phyloP scores from a whole-genome alignment of 768 basidiomycete genomes.

The Tricholomella constricta region DNA sequence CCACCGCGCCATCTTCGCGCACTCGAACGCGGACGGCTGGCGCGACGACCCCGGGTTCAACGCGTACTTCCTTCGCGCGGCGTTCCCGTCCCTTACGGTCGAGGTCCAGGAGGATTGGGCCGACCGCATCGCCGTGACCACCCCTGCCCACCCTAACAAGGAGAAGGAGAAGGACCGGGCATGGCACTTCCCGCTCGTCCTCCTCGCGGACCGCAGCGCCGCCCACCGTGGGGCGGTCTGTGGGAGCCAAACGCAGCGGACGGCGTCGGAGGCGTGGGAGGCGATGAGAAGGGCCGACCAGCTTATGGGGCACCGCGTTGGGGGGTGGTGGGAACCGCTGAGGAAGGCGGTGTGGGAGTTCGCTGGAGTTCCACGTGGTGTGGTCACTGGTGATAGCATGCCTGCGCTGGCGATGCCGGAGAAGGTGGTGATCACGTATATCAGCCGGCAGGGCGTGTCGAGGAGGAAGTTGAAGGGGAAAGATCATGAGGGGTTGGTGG shows the following conservation, averaged over 20 bases:
- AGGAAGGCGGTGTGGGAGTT: slow-evolving; percentile 66
- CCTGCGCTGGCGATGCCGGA: no score
- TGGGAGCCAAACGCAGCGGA: slow-evolving; percentile 67
- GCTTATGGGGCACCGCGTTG: slow-evolving; percentile 42
- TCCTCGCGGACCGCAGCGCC: slow-evolving; percentile 77
- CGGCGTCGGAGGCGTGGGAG: slow-evolving; percentile 68
- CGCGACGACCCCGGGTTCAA: slow-evolving; percentile 81
- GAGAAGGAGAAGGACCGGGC: slow-evolving; percentile 46
- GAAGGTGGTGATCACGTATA: slow-evolving; percentile 69
- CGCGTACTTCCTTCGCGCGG: slow-evolving; percentile 70
- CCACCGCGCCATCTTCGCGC: slow-evolving; percentile 71
- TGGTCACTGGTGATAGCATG: no score
- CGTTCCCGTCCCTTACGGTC: slow-evolving; percentile 69
- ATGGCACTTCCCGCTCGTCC: slow-evolving; percentile 70
- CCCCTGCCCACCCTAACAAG: not conserved
- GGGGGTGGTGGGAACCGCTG: slow-evolving; percentile 82
- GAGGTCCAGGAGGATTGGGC: slow-evolving; percentile 73
- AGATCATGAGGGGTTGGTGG: slow-evolving; percentile 58
- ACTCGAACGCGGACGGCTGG: slow-evolving; percentile 61
- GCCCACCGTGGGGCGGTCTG: slow-evolving; percentile 68
- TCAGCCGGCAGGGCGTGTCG: slow-evolving; percentile 61
- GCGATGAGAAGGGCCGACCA: slow-evolving; percentile 39
- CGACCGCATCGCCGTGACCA: slow-evolving; percentile 51
- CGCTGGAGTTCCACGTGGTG: slow-evolving; percentile 48
- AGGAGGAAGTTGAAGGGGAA: slow-evolving; percentile 53